phyloP scores from a whole-genome alignment of 108 stramenopile genomes.

The Nannochloropsis oceanica region DNA sequence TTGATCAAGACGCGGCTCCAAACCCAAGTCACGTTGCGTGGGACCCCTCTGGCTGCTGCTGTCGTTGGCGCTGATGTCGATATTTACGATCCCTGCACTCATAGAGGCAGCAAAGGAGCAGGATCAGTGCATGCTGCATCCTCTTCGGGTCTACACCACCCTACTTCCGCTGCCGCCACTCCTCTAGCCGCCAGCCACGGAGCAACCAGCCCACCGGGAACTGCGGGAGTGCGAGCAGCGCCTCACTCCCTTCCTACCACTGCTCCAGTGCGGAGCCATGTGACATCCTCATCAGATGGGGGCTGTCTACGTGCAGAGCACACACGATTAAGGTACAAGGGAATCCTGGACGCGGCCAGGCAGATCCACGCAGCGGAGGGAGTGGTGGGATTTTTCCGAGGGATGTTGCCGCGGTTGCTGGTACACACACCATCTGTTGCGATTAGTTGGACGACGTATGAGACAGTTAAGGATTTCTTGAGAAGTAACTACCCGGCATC shows the following conservation, averaged over 20 bases:
- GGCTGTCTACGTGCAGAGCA: background rate
- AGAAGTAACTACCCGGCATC: background rate
- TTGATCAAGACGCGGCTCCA: slow-evolving; percentile 77
- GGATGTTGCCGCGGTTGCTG: background rate
- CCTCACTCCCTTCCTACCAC: background rate
- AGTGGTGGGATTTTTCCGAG: slow-evolving; percentile 59
- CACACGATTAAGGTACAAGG: slow-evolving; percentile 20
- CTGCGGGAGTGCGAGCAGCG: background rate
- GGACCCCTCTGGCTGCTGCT: background rate
- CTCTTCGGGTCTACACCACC: background rate
- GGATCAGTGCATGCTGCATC: too few relatives aligned
- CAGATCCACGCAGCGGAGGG: slow-evolving; percentile 74
- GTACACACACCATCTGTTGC: slow-evolving; percentile 64
- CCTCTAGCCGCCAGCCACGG: background rate
- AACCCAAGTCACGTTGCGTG: slow-evolving; percentile 18
- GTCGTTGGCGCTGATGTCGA: background rate
- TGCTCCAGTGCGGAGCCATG: background rate
- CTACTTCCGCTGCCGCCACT: background rate
- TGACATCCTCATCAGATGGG: background rate
- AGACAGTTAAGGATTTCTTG: slow-evolving; percentile 44
- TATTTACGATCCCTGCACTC: background rate
- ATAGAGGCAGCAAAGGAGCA: too few relatives aligned
- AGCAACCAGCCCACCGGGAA: background rate
- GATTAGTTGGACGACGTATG: slow-evolving; percentile 95
- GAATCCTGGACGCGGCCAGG: slow-evolving; percentile 52